phyloP scores from a whole-genome alignment of 176 grass and related monocot genomes.

The Dactylis glomerata region DNA sequence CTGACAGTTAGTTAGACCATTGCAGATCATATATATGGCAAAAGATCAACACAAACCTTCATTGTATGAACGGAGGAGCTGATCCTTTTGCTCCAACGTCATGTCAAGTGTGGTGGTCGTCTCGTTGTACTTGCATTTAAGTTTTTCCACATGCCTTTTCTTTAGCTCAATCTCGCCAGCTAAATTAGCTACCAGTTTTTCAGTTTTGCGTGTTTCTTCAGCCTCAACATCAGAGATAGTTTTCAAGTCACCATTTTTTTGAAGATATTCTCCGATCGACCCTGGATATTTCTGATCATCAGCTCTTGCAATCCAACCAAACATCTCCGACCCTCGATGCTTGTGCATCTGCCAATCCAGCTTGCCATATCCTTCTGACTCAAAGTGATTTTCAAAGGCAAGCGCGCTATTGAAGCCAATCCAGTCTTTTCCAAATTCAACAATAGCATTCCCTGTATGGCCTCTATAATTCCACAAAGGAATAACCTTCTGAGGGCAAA shows the following conservation, averaged over 20 bases:
- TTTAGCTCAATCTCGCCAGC: slow-evolving; percentile 15
- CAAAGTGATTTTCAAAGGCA: slow-evolving; percentile 18
- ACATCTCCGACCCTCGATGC: slow-evolving; percentile 5
- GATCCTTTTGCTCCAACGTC: slow-evolving; percentile 10
- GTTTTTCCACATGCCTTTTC: slow-evolving; percentile 11
- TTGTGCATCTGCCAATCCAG: background rate
- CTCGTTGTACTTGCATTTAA: slow-evolving; percentile 20
- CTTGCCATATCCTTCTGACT: slow-evolving; percentile 14
- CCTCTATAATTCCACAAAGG: slow-evolving; percentile 23
- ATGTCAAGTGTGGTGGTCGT: slow-evolving; percentile 10
- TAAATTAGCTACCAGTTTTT: slow-evolving; percentile 4
- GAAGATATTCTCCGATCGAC: slow-evolving; percentile 1
- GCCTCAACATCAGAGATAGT: slow-evolving; percentile 9
- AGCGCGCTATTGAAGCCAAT: slow-evolving; percentile 2
- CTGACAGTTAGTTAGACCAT: background rate
- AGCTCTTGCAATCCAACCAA: slow-evolving; percentile 10
- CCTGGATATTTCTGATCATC: slow-evolving; percentile 14
- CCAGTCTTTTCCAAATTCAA: slow-evolving; percentile 16
- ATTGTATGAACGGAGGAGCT: background rate
- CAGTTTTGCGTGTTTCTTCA: slow-evolving; percentile 11
- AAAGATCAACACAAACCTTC: slow-evolving; percentile 5
- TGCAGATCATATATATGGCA: background rate
- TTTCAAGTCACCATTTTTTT: slow-evolving; percentile 16
- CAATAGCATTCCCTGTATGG: slow-evolving; percentile 9
- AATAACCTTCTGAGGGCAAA: slow-evolving; percentile 13